Conservation (phyloP, 805 yeast species). For the Schwanniomyces sp. region DNA sequence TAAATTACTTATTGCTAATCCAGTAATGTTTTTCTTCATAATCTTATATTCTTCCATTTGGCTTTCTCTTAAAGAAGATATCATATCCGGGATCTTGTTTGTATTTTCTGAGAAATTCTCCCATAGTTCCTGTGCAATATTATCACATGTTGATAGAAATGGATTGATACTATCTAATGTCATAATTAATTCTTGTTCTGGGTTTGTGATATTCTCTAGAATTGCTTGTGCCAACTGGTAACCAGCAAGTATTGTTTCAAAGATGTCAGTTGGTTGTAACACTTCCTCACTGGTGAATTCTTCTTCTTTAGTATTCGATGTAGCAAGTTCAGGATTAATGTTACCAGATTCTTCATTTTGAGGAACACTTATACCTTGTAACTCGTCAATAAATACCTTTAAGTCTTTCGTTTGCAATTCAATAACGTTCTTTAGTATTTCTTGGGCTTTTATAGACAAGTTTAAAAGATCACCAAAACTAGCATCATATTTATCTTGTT, state of each 20-base stretch:
- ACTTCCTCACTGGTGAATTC: conserved; percentile 21
- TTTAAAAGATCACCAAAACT: conserved; percentile 14
- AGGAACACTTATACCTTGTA: conserved; percentile 9
- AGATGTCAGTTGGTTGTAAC: conserved; percentile 35
- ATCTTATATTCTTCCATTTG: conserved; percentile 34
- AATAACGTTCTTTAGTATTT: conserved; percentile 25
- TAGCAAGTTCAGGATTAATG: not conserved
- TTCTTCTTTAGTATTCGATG: conserved; percentile 8
- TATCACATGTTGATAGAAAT: conserved; percentile 17
- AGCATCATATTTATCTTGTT: conserved; percentile 17
- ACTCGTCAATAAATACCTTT: conserved; percentile 24
- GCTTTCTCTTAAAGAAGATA: conserved; percentile 24
- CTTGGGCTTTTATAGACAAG: conserved; percentile 14
- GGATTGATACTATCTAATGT: conserved; percentile 15
- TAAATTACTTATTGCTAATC: conserved; percentile 24
- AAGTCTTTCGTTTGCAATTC: conserved; percentile 24
- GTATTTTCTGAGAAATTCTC: conserved; percentile 14
- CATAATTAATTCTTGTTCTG: conserved; percentile 4
- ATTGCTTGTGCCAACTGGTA: conserved; percentile 29
- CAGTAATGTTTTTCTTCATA: conserved; percentile 23
- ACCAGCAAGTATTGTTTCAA: conserved; percentile 30
- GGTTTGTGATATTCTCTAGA: conserved; percentile 22
- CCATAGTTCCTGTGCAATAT: conserved; percentile 17
- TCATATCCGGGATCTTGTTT: conserved; percentile 15
- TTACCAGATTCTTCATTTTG: not conserved